Evolutionary conservation across 2,329 filamentous ascomycete species (phyloP).

Genomic region (Aspergillus ustus): DNA sequence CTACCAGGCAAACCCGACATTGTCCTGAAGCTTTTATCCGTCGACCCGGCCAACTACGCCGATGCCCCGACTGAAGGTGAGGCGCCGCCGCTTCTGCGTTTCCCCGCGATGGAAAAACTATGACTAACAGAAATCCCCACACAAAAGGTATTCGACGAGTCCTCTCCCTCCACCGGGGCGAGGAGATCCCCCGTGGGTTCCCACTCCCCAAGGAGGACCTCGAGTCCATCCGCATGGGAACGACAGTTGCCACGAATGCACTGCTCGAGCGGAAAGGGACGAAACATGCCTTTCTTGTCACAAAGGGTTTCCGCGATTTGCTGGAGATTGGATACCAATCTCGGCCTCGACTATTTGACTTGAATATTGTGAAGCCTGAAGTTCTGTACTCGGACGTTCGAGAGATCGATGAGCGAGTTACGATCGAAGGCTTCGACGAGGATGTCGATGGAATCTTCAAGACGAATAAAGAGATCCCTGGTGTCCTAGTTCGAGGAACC

Average conservation of each 20-base stretch:
- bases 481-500: slow-evolving; percentile 24
- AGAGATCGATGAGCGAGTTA: slow-evolving; percentile 76
- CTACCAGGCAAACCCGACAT: slow-evolving; percentile 29
- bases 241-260: slow-evolving; percentile 90
- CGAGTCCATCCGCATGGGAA: slow-evolving; percentile 77
- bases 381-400: slow-evolving; percentile 82
- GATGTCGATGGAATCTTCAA: slow-evolving; percentile 46
- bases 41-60: slow-evolving; percentile 42
- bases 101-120: neutral
- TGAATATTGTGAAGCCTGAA: slow-evolving; percentile 85
- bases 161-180: neutral
- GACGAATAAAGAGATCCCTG: neutral
- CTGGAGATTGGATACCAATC: slow-evolving; percentile 89
- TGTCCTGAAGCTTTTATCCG: slow-evolving; percentile 41
- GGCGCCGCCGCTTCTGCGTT: neutral
- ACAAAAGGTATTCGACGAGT: slow-evolving; percentile 3
- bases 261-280: slow-evolving; percentile 88
- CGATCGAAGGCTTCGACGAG: slow-evolving; percentile 66
- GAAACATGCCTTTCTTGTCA: slow-evolving; percentile 82
- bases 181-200: neutral
- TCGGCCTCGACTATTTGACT: slow-evolving; percentile 87
- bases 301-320: slow-evolving; percentile 84
- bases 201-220: slow-evolving; percentile 3
- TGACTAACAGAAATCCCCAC: neutral
- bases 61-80: slow-evolving; percentile 72